Evolutionary conservation across 768 basidiomycete species (phyloP), one percentile per base, ranked within the genome.

Genomic region (Hericium coralloides): DNA sequence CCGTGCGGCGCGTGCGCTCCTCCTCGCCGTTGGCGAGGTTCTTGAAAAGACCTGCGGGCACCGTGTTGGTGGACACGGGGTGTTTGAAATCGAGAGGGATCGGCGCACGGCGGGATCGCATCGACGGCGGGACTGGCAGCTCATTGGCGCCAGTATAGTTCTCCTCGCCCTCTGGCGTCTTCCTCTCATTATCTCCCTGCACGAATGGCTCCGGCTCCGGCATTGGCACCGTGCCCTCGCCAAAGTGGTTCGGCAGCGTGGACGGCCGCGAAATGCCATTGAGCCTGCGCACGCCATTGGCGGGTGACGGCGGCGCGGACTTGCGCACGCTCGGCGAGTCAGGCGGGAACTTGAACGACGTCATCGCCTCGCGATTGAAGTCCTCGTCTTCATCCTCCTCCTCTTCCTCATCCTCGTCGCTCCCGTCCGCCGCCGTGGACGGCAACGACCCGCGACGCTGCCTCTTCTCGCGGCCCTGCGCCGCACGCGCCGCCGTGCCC

Each of bases 41-140:
- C 72, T 92, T 92, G 79, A 93, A 93, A 56, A 92, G 65, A 2
- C 89, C 89, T 37, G 91, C 91, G 18, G 91, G 91, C 9, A 92
- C 85, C 6, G 87, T 92, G 63, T 89, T 90, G 37, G 74, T 82
- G 15, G 79, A 78, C 12, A 76, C 69, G 17, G 82, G 77, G 57
- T 82, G 82, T 65, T 75, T 82, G 74, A 91, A 93, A 68, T 92
- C 89, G n/a, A 81, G 66, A 15, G 88, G 89, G 57, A 90, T 84
- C 10, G 88, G 90, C 6, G 88, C 81, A 47, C 87, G 85, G 67
- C 82, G 87, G 38, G 75, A 64, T 60, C 74, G 77, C 26, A 63
- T 62, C 39, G 66, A 59, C 18, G 68, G 65, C 14, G 73, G 73
- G 55, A 70, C 59, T 0, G 69, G 69, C 25, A 74, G 60, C 53